Evolutionary conservation across 176 grass and related monocot genomes (phyloP).

Genomic region (Zizania latifolia): DNA sequence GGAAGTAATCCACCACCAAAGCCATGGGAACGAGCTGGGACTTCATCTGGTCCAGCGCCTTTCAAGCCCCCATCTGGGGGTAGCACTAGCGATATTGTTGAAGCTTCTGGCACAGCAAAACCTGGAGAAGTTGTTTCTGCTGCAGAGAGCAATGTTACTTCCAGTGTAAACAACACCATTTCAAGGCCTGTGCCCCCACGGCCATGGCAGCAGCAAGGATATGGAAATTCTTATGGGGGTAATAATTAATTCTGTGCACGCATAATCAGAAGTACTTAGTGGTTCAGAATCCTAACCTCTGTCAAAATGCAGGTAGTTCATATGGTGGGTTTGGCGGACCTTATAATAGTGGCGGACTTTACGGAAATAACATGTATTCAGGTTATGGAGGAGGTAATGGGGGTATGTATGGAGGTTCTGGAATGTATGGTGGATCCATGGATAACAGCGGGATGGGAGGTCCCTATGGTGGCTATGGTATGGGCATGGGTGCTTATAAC

Average conservation of each 20-base stretch:
- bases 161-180: slow-evolving; percentile 30
- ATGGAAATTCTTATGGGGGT: slow-evolving; percentile 74
- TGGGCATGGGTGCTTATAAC: slow-evolving; percentile 62
- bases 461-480: slow-evolving; percentile 51
- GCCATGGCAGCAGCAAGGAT: slow-evolving; percentile 79
- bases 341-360: slow-evolving; percentile 27
- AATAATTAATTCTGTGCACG: neutral
- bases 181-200: slow-evolving; percentile 51
- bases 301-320: slow-evolving; percentile 60
- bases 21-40: slow-evolving; percentile 61
- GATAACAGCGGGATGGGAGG: slow-evolving; percentile 36
- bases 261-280: neutral
- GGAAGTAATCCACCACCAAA: slow-evolving; percentile 55
- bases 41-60: slow-evolving; percentile 51
- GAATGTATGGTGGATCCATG: slow-evolving; percentile 52
- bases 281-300: neutral
- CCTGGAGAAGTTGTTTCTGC: slow-evolving; percentile 65
- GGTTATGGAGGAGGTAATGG: slow-evolving; percentile 46
- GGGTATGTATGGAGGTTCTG: slow-evolving; percentile 31
- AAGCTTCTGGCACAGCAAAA: slow-evolving; percentile 81
- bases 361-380: slow-evolving; percentile 77
- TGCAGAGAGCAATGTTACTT: slow-evolving; percentile 31
- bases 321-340: slow-evolving; percentile 55
- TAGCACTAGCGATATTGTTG: slow-evolving; percentile 69
- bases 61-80: slow-evolving; percentile 75